Evolutionary conservation across 176 grass and related monocot genomes (phyloP).

Genomic region (Cenchrus americanus): DNA sequence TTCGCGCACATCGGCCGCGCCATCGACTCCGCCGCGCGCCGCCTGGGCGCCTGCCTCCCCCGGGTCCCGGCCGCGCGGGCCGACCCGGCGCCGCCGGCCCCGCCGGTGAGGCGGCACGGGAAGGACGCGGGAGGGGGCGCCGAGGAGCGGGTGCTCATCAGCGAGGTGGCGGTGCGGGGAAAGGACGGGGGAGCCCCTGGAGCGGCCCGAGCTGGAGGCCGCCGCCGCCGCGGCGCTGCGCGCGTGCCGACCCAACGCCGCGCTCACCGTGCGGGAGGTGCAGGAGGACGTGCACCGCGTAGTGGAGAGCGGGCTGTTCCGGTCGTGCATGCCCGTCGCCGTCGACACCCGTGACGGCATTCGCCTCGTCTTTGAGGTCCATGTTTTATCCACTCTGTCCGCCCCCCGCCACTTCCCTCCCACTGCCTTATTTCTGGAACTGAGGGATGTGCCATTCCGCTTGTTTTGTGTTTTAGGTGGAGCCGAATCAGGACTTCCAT

Average conservation of each 20-base stretch:
- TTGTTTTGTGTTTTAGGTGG: slow-evolving; percentile 65
- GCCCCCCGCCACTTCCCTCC: background rate
- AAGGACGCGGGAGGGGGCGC: slow-evolving; percentile 43
- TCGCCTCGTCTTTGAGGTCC: slow-evolving; percentile 85
- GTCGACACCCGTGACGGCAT: slow-evolving; percentile 91
- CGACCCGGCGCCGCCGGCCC: slow-evolving; percentile 1
- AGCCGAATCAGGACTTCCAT: slow-evolving; percentile 95
- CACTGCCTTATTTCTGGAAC: slow-evolving; percentile 12
- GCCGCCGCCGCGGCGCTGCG: slow-evolving; percentile 60
- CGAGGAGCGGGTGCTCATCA: slow-evolving; percentile 84
- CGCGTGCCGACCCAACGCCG: slow-evolving; percentile 85
- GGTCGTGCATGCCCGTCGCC: slow-evolving; percentile 87
- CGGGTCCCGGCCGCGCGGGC: slow-evolving; percentile 38
- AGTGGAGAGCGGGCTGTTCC: slow-evolving; percentile 80
- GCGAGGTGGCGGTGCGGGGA: slow-evolving; percentile 77
- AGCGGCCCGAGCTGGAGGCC: slow-evolving; percentile 80
- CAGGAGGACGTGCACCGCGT: slow-evolving; percentile 92
- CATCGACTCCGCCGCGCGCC: slow-evolving; percentile 37
- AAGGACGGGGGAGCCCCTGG: slow-evolving; percentile 90
- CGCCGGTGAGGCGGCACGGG: slow-evolving; percentile 52
- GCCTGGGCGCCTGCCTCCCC: slow-evolving; percentile 35
- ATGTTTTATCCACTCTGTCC: background rate
- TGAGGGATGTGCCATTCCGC: background rate
- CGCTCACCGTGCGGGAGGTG: slow-evolving; percentile 89
- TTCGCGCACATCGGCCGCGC: slow-evolving; percentile 75